phyloP scores from a whole-genome alignment of 2,329 filamentous ascomycete species.

The Aspergillus neotritici region DNA sequence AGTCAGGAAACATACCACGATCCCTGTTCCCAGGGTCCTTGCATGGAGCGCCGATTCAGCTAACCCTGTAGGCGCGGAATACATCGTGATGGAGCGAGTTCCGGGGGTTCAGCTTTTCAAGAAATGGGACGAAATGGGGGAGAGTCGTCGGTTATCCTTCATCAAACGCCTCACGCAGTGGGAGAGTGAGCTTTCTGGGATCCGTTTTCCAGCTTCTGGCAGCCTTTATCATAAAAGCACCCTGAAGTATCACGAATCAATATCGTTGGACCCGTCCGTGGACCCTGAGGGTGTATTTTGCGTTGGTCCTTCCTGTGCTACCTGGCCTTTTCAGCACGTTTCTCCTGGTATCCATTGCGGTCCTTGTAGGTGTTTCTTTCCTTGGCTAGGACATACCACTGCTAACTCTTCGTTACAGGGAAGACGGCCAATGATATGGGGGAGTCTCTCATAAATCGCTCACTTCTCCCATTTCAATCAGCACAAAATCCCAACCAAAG shows the following conservation, averaged over 20 bases:
- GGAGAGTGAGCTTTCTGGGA: slow-evolving; percentile 20
- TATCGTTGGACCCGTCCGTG: too few relatives aligned
- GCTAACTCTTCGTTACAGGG: too few relatives aligned
- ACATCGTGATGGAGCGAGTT: slow-evolving; percentile 34
- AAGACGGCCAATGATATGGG: neutral
- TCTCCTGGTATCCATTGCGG: slow-evolving; percentile 6
- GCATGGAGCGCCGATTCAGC: slow-evolving; percentile 21
- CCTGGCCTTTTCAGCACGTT: slow-evolving; percentile 7
- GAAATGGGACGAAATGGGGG: slow-evolving; percentile 26
- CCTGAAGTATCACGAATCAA: too few relatives aligned
- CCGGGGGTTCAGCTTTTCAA: slow-evolving; percentile 22
- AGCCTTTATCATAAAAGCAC: slow-evolving; percentile 23
- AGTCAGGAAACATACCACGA: slow-evolving; percentile 15
- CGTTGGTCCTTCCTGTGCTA: slow-evolving; percentile 11
- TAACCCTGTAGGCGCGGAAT: slow-evolving; percentile 30
- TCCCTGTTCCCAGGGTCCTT: slow-evolving; percentile 25
- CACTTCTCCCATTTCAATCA: slow-evolving; percentile 9
- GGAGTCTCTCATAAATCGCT: slow-evolving; percentile 3
- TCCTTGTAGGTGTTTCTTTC: slow-evolving; percentile 4
- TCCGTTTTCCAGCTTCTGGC: slow-evolving; percentile 24
- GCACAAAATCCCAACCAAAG: slow-evolving; percentile 2
- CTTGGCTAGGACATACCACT: too few relatives aligned
- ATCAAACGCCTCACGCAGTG: slow-evolving; percentile 22
- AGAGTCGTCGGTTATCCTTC: slow-evolving; percentile 20
- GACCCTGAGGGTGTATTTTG: slow-evolving; percentile 11